Evolutionary conservation across 805 yeast species (phyloP).

Genomic region (Candida lessepsii): DNA sequence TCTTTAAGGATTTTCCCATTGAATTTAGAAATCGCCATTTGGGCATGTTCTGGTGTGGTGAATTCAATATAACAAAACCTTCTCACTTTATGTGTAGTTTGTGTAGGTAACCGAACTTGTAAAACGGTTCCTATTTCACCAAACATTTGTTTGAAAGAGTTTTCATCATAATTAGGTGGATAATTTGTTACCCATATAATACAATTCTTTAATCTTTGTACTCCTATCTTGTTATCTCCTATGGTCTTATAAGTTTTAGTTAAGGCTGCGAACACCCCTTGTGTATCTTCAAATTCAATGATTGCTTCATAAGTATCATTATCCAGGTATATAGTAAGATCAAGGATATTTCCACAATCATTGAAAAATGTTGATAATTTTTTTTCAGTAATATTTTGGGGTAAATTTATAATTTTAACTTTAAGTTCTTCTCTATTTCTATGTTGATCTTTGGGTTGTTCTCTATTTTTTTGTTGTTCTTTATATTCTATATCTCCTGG

Average conservation of each 20-base stretch:
- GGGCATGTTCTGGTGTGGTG: conserved; percentile 41
- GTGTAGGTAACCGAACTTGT: conserved; percentile 62
- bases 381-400: conserved; percentile 36
- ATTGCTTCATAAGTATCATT: conserved; percentile 39
- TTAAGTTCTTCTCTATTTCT: conserved; percentile 63
- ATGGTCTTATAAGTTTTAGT: conserved; percentile 56
- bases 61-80: conserved; percentile 76
- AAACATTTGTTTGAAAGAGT: conserved; percentile 43
- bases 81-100: conserved; percentile 36
- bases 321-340: conserved; percentile 24
- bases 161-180: conserved; percentile 52
- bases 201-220: conserved; percentile 43
- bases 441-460: not conserved
- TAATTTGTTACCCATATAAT: conserved; percentile 76
- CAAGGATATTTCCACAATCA: conserved; percentile 59
- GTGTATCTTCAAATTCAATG: conserved; percentile 54
- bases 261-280: conserved; percentile 54
- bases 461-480: conserved; percentile 1
- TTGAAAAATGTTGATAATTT: conserved; percentile 45
- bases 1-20: conserved; percentile 38
- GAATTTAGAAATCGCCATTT: conserved; percentile 38
- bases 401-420: conserved; percentile 52
- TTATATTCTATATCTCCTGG: no score
- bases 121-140: conserved; percentile 38
- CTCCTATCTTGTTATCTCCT: conserved; percentile 42